Conservation (phyloP, 139 green algal species). For the Tetradesmus obliquus region DNA sequence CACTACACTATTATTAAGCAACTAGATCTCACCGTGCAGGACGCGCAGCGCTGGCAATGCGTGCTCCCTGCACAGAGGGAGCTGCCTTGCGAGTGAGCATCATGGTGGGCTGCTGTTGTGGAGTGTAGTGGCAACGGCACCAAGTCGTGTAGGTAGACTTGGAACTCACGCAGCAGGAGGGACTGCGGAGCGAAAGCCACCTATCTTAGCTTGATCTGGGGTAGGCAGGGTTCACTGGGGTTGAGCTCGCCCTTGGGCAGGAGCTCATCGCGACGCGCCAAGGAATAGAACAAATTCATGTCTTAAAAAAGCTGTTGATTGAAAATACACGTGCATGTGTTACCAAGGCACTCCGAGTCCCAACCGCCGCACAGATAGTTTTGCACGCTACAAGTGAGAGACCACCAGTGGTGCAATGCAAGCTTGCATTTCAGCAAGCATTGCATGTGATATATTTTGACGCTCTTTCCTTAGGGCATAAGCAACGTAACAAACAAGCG, state of each 20-base stretch:
- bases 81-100: neutral
- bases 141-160: neutral
- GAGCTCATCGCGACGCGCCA: too few relatives aligned
- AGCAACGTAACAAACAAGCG: too few relatives aligned
- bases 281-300: too few relatives aligned
- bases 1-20: neutral
- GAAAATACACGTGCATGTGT: too few relatives aligned
- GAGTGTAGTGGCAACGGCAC: neutral
- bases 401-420: neutral
- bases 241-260: neutral
- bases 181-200: neutral
- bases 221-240: neutral
- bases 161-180: neutral
- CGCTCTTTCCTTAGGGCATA: too few relatives aligned
- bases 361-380: neutral
- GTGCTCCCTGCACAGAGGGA: conserved; percentile 1
- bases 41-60: neutral
- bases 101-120: neutral
- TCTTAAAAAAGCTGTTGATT: too few relatives aligned
- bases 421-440: neutral
- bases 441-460: too few relatives aligned
- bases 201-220: neutral
- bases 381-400: neutral
- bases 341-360: neutral
- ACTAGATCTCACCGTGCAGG: neutral